phyloP scores from a whole-genome alignment of 2,329 filamentous ascomycete species.

The Penicillium sp. region DNA sequence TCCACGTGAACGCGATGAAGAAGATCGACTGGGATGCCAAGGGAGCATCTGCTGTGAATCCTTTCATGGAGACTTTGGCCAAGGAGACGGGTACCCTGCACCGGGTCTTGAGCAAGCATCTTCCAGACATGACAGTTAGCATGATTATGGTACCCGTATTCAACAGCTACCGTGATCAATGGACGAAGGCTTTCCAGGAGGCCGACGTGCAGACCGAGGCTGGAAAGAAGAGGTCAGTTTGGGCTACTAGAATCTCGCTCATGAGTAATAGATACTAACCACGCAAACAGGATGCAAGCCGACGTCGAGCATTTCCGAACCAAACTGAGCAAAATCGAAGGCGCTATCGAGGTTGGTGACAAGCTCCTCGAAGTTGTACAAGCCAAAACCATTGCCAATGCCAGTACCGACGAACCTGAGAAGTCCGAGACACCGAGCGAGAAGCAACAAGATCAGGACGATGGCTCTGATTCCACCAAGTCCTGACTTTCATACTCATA shows the following conservation, averaged over 20 bases:
- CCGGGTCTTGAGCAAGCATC: constrained; percentile 75
- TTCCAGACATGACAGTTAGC: constrained; percentile 71
- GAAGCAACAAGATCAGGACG: constrained; percentile 8
- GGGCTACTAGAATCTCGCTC: background rate
- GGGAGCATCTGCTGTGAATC: constrained; percentile 51
- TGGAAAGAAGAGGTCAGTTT: constrained; percentile 68
- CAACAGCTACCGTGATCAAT: constrained; percentile 73
- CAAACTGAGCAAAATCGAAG: constrained; percentile 73
- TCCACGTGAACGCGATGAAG: constrained; percentile 72
- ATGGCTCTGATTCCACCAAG: constrained; percentile 13
- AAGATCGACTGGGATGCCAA: constrained; percentile 69
- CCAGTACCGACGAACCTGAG: constrained; percentile 17
- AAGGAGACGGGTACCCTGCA: constrained; percentile 85
- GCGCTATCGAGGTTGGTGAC: constrained; percentile 70
- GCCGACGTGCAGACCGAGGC: constrained; percentile 62
- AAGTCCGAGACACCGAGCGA: constrained; percentile 5
- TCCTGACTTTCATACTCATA: constrained; percentile 7
- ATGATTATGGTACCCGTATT: constrained; percentile 88
- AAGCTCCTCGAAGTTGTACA: constrained; percentile 57
- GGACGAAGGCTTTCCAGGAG: constrained; percentile 67
- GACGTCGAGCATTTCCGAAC: constrained; percentile 72
- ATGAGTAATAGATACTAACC: constrained; percentile 14
- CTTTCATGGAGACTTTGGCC: constrained; percentile 81
- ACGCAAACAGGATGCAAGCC: constrained; percentile 61
- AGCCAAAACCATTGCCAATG: constrained; percentile 35